phyloP scores from a whole-genome alignment of 2,329 filamentous ascomycete species.

The Nemania sp. region DNA sequence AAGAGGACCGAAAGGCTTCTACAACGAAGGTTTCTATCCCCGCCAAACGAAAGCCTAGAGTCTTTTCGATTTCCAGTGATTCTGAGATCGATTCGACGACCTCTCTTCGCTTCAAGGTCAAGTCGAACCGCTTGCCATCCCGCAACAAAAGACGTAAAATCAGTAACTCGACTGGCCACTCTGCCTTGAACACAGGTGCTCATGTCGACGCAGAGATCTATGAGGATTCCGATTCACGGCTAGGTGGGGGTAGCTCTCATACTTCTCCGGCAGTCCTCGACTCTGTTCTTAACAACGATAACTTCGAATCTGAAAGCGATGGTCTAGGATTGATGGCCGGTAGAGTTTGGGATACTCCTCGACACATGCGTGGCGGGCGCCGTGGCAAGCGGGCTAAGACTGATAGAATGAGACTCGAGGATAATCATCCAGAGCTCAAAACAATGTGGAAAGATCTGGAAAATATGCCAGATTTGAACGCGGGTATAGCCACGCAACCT shows the following conservation, averaged over 20 bases:
- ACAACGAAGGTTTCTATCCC: neutral
- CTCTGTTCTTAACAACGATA: neutral
- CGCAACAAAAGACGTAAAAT: conserved; percentile 21
- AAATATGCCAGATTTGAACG: conserved; percentile 67
- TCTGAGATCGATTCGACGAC: neutral
- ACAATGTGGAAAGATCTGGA: conserved; percentile 86
- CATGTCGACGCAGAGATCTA: neutral
- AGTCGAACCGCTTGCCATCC: neutral
- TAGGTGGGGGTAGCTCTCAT: neutral
- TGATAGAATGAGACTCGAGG: conserved; percentile 71
- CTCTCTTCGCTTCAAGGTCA: neutral
- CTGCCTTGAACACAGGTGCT: neutral
- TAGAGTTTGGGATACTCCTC: too few species aligned
- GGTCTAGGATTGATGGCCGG: too few species aligned
- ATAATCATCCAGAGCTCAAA: conserved; percentile 74
- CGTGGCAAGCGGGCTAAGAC: conserved; percentile 38
- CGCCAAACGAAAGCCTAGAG: neutral
- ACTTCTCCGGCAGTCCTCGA: neutral
- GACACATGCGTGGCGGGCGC: too few species aligned
- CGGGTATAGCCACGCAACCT: conserved; percentile 70
- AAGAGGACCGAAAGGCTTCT: conserved; percentile 20
- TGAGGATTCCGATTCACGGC: neutral
- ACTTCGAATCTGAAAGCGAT: neutral
- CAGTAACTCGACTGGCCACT: neutral
- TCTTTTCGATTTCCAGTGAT: neutral